Percentiles rank a stretch among this genome's conserved stretches.
These are phyloP conservation scores for Populus pruinosa DNA, from an alignment of 345 rosid genomes.

Conservation along the genomic window DNA sequence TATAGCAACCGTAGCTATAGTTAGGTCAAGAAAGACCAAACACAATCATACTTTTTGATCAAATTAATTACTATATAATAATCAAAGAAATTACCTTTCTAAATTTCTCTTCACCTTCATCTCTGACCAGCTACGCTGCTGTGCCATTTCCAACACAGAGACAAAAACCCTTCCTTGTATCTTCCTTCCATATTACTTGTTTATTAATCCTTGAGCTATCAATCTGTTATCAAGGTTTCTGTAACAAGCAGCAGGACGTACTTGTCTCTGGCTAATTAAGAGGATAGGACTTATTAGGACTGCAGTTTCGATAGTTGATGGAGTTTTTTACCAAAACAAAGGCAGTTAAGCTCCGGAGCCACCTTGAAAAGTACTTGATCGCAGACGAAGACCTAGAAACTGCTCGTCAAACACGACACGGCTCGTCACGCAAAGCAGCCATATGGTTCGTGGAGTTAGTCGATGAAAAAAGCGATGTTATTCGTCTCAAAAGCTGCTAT, in stretches of 20 bases:
- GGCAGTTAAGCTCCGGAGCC: conserved; percentile 74
- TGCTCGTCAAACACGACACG: conserved; percentile 72
- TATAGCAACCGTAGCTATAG: not conserved
- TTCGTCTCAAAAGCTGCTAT: conserved; percentile 53
- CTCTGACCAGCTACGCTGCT: not conserved
- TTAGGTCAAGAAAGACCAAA: conserved; percentile 7
- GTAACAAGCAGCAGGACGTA: not conserved
- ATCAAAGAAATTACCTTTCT: not conserved
- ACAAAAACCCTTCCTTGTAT: not conserved
- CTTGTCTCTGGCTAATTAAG: not conserved
- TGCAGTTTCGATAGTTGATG: conserved; percentile 29
- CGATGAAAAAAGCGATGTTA: conserved; percentile 30
- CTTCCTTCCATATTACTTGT: not conserved
- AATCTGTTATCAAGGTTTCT: not conserved
- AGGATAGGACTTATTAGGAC: not conserved
- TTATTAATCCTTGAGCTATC: not conserved
- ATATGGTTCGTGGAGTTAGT: conserved; percentile 73
- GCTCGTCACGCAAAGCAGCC: conserved; percentile 48
- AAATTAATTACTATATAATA: not conserved
- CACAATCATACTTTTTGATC: conserved; percentile 9
- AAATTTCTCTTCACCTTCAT: not conserved
- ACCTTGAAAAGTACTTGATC: conserved; percentile 71
- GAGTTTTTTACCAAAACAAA: conserved; percentile 62
- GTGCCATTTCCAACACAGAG: not conserved
- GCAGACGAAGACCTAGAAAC: conserved; percentile 68